Evolutionary conservation across 257 asterid species (phyloP), one percentile per base, ranked within the genome.

Genomic region (Solanum medicagineum): DNA sequence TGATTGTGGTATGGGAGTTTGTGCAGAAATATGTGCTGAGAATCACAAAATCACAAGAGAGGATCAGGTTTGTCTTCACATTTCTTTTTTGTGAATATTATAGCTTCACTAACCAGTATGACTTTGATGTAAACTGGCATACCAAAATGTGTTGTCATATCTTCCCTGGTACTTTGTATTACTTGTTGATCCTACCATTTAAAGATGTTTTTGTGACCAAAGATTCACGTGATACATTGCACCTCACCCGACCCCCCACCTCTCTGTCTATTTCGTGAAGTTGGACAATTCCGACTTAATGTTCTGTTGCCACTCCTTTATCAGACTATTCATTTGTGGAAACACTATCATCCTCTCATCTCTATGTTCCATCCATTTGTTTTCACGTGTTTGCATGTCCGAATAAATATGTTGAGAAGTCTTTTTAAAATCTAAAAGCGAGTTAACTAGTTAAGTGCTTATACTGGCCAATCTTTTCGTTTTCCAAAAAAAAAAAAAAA

Each of bases 1-100:
- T 88, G 98, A 97, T 86, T 92, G 85, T 55, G 97, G 98, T 84
- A 97, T 97, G 99, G 99, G 99, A 16, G 98, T 95, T 86, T 97
- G 99, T 88, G 99, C 99, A 84, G 99, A 97, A 89, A 86, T 94
- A 86, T 97, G 99, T 85, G 95, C 98, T 15, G 99, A 97, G 85
- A 89, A 90, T 85, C 99, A 97, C 85, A 90, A 81, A 85, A 73
- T 97, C 85, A 87, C 98, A 74, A 92, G 99, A 91, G 98, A 97
- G 83, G 94, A 94, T 82, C 99, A 97, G 98, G 99, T 97, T 82
- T 83, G 89, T 91, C 63, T 83, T 51, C 57, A 24, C 40, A 26
- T 26, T 71, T 71, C 80, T 42, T 71, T 42, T 20, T 11, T 42
- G 80, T 42, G 55, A 42, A 42, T 5, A 19, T 19, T 17, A 42